Percentiles rank a stretch among this genome's conserved stretches.
Conservation (phyloP, 116 monocot species). For the Phalaenopsis hybrid region DNA sequence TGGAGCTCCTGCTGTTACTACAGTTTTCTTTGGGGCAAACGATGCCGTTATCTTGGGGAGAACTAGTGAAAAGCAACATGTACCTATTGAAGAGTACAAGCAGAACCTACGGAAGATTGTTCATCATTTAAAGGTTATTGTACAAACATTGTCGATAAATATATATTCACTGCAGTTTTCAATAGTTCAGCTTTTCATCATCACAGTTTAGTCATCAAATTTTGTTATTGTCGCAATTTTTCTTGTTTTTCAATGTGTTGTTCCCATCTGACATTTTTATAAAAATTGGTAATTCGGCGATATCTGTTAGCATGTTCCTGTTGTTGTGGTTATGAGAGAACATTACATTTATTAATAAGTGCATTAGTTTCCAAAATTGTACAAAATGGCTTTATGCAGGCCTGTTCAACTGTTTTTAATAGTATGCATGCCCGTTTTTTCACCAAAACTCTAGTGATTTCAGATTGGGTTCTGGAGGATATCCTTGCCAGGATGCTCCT, state of each 20-base stretch:
- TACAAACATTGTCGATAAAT: background rate
- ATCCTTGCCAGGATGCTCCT: no score
- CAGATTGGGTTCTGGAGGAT: no score
- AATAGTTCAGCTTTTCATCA: background rate
- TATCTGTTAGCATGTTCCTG: background rate
- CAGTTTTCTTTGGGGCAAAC: constrained; percentile 93
- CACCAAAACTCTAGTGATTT: background rate
- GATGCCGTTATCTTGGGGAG: constrained; percentile 83
- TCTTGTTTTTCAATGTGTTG: background rate
- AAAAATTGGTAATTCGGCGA: background rate
- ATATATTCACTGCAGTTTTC: background rate
- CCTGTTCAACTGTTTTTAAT: background rate
- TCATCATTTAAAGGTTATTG: constrained; percentile 69
- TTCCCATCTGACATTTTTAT: background rate
- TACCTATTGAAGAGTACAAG: constrained; percentile 77
- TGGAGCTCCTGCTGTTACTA: constrained; percentile 46
- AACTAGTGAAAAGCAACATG: constrained; percentile 71
- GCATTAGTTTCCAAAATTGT: background rate
- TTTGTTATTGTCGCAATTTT: background rate
- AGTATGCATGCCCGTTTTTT: background rate
- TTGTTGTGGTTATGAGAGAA: background rate
- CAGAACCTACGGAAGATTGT: constrained; percentile 69
- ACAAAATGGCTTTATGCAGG: background rate
- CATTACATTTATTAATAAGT: background rate
- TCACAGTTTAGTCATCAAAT: background rate